phyloP scores from a whole-genome alignment of 371 early-diverging fungal genomes.

The Actinomortierella wolfii region DNA sequence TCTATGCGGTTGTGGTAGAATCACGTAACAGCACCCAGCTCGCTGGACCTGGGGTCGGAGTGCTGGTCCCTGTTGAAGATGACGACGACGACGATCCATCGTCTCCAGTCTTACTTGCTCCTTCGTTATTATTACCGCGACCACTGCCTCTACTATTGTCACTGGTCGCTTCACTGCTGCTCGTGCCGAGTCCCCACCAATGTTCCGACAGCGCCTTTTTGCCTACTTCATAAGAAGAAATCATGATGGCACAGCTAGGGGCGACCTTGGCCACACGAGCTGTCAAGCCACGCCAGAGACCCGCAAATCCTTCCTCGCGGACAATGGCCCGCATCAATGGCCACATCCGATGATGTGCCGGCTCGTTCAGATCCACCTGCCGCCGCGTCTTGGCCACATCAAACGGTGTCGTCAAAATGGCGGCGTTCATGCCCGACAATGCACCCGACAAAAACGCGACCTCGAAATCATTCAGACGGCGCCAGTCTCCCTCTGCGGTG shows the following conservation, averaged over 20 bases:
- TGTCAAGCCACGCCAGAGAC: slow-evolving; percentile 71
- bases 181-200: slow-evolving; percentile 37
- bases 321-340: slow-evolving; percentile 61
- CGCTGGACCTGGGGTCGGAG: no score
- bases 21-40: no score
- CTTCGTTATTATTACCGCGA: no score
- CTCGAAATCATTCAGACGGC: slow-evolving; percentile 48
- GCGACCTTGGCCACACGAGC: slow-evolving; percentile 90
- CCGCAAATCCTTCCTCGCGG: slow-evolving; percentile 70
- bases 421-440: slow-evolving; percentile 81
- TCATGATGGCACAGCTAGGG: slow-evolving; percentile 97
- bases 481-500: slow-evolving; percentile 4
- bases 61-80: no score
- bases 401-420: slow-evolving; percentile 91
- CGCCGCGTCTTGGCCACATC: slow-evolving; percentile 94
- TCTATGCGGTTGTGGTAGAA: no score
- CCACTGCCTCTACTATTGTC: no score
- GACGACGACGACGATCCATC: no score
- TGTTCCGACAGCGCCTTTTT: slow-evolving; percentile 51
- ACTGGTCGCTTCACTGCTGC: no score
- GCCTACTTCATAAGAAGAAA: slow-evolving; percentile 80
- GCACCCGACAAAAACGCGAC: slow-evolving; percentile 76
- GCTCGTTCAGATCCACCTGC: slow-evolving; percentile 58
- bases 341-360: slow-evolving; percentile 19
- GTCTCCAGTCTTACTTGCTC: no score